Percentiles rank a stretch among this genome's conserved stretches.
These are phyloP conservation scores for Arthrobotrys iridis DNA, from an alignment of 2,329 filamentous ascomycete species.

Conservation along the genomic window DNA sequence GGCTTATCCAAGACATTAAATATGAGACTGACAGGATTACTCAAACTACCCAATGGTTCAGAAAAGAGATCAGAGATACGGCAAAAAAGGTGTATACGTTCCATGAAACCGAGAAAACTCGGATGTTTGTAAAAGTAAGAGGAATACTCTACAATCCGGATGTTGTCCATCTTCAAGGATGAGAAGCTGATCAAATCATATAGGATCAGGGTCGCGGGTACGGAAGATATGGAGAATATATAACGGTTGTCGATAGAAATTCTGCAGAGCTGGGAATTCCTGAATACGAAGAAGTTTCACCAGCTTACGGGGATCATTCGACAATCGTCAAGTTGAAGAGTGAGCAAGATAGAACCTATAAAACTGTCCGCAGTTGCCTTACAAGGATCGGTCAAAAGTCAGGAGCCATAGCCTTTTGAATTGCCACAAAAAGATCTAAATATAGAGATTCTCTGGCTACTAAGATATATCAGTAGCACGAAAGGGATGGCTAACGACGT, in stretches of 20 bases:
- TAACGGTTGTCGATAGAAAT: slow-evolving; percentile 8
- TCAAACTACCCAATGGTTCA: not conserved
- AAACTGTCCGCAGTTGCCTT: no score
- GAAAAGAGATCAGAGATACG: not conserved
- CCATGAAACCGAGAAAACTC: slow-evolving; percentile 27
- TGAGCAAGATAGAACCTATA: slow-evolving; percentile 11
- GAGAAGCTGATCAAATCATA: not conserved
- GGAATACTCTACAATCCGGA: no score
- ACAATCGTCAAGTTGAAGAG: slow-evolving; percentile 30
- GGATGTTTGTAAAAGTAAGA: slow-evolving; percentile 11
- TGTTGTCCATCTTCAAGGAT: not conserved
- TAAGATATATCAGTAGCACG: no score
- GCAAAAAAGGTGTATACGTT: slow-evolving; percentile 12
- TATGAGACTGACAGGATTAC: slow-evolving; percentile 28
- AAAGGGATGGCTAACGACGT: no score
- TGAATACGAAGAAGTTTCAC: not conserved
- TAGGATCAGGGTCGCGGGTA: not conserved
- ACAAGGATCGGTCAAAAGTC: no score
- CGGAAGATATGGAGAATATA: not conserved
- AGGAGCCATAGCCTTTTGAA: no score
- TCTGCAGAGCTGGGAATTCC: slow-evolving; percentile 15
- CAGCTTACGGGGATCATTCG: slow-evolving; percentile 27
- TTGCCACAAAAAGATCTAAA: no score
- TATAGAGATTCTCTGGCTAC: no score
- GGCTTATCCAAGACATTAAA: not conserved